phyloP scores from a whole-genome alignment of 106 monocot species.

The Dactylorhiza incarnata region DNA sequence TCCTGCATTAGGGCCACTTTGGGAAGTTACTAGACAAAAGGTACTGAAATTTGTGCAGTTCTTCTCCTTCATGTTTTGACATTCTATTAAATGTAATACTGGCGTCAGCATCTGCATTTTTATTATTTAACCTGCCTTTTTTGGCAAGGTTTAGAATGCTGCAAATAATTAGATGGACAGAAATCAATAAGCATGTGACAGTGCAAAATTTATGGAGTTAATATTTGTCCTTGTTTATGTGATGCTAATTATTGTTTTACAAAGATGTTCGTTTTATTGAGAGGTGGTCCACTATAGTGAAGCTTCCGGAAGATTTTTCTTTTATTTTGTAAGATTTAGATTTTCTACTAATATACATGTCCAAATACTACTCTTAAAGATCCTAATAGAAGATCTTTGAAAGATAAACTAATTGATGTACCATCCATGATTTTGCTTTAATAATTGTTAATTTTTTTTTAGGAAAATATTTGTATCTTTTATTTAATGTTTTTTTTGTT shows the following conservation, averaged over 20 bases:
- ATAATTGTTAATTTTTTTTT: no score
- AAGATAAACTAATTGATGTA: no score
- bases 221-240: background rate
- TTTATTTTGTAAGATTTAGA: background rate
- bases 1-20: constrained; percentile 92
- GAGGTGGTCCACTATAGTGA: background rate
- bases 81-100: background rate
- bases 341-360: background rate
- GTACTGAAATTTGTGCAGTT: constrained; percentile 19
- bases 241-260: background rate
- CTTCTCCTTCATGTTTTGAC: background rate
- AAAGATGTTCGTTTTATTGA: background rate
- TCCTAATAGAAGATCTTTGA: no score
- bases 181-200: background rate
- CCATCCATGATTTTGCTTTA: no score
- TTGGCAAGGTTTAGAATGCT: background rate
- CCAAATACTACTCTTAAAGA: no score
- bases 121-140: background rate
- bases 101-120: background rate
- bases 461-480: no score
- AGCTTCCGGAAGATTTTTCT: background rate
- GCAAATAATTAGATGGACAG: background rate
- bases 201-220: background rate
- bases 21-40: constrained; percentile 93
- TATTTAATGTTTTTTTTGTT: no score